Percentiles rank a stretch among this genome's conserved stretches.
phyloP scores from a whole-genome alignment of 768 basidiomycete species.

The Trametes meyenii region DNA sequence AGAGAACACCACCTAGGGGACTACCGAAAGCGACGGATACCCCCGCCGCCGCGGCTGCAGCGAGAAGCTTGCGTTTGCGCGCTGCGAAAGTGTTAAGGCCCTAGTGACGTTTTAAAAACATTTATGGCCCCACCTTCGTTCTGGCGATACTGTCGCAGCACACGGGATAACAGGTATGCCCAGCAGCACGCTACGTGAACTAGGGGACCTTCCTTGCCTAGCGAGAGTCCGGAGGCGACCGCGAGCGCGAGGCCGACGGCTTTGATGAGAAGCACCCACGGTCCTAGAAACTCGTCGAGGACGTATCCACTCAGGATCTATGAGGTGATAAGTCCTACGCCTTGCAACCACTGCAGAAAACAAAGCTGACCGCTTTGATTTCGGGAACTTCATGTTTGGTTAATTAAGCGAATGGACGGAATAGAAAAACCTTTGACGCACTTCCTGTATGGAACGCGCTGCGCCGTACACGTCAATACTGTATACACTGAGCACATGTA shows the following conservation, averaged over 20 bases:
- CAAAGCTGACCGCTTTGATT: conserved; percentile 66
- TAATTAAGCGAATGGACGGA: too few relatives aligned
- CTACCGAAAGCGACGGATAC: conserved; percentile 90
- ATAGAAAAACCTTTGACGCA: conserved; percentile 40
- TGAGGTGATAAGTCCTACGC: background rate
- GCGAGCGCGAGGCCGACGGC: conserved; percentile 79
- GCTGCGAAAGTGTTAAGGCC: conserved; percentile 41
- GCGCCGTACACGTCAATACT: background rate
- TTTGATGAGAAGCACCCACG: conserved; percentile 87
- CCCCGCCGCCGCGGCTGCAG: conserved; percentile 83
- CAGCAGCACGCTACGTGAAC: conserved; percentile 87
- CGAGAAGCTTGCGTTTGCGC: conserved; percentile 79
- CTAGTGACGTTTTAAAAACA: background rate
- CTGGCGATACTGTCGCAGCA: conserved; percentile 70
- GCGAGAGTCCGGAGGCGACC: conserved; percentile 82
- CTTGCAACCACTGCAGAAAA: background rate
- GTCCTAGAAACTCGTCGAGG: conserved; percentile 82
- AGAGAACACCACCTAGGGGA: conserved; percentile 83
- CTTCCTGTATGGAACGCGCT: conserved; percentile 84
- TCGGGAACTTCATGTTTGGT: conserved; percentile 59
- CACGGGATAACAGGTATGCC: conserved; percentile 66
- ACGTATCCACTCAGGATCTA: conserved; percentile 86
- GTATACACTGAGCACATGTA: background rate
- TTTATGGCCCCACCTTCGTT: conserved; percentile 63
- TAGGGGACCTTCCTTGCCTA: conserved; percentile 89